A percentile compares a stretch with the other conserved stretches of the same genome.
phyloP scores from a whole-genome alignment of 441 rosid species.

The Pelargonium cotyledonis region DNA sequence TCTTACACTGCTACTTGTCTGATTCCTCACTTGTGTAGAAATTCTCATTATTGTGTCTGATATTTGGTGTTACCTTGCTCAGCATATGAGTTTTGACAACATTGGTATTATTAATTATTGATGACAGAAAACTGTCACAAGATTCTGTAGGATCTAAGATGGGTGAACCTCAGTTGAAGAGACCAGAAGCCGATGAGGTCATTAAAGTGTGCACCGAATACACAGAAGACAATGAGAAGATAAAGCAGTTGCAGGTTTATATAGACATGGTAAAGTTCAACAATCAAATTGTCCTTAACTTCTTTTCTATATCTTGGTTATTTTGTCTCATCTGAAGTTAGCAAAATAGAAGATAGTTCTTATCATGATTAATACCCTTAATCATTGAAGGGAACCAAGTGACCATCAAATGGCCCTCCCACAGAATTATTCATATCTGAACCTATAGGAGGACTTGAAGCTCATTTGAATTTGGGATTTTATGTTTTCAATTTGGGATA shows the following conservation, averaged over 20 bases:
- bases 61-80: background rate
- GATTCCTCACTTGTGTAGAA: background rate
- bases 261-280: background rate
- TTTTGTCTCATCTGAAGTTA: background rate
- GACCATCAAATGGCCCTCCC: no score
- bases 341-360: background rate
- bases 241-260: background rate
- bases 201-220: background rate
- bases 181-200: background rate
- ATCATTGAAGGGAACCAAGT: background rate
- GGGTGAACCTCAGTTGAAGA: background rate
- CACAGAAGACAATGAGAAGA: conserved; percentile 1
- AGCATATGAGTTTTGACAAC: background rate
- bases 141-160: background rate
- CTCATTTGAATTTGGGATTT: no score
- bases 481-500: no score
- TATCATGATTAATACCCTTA: background rate
- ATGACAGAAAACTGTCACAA: background rate
- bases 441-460: no score
- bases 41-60: background rate
- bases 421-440: no score
- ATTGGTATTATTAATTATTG: background rate
- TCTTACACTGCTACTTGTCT: background rate
- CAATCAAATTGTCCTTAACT: background rate
- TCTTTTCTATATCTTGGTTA: background rate